These are phyloP conservation scores for Stylonectria norvegica DNA, from an alignment of 2,329 filamentous ascomycete species.

Conservation along the genomic window DNA sequence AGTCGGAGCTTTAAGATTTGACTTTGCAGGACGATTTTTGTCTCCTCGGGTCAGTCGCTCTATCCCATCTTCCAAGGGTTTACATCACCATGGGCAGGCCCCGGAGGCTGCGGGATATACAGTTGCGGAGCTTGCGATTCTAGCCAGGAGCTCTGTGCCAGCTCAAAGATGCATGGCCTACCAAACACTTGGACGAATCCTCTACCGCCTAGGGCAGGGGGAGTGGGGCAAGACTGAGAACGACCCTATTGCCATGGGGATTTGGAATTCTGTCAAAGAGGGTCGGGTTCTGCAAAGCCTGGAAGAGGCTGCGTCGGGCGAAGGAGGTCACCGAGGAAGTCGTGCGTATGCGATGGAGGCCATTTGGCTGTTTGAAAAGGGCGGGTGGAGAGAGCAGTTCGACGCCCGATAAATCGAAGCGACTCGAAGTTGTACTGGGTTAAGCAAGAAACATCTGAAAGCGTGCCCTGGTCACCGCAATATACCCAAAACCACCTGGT, in stretches of 20 bases:
- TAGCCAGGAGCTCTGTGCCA: constrained; percentile 77
- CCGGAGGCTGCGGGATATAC: constrained; percentile 95
- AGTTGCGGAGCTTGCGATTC: constrained; percentile 75
- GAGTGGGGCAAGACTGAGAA: constrained; percentile 60
- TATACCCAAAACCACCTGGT: no score
- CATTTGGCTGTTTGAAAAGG: constrained; percentile 76
- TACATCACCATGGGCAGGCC: constrained; percentile 91
- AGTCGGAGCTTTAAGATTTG: constrained; percentile 78
- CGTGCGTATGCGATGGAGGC: constrained; percentile 84
- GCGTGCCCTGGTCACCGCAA: no score
- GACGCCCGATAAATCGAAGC: constrained; percentile 46
- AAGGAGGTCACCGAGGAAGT: constrained; percentile 71
- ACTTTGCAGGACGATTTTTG: constrained; percentile 77
- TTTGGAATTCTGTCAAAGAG: constrained; percentile 80
- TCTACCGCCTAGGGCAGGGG: constrained; percentile 77
- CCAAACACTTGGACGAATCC: constrained; percentile 80
- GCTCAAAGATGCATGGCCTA: constrained; percentile 89
- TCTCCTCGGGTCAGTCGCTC: constrained; percentile 70
- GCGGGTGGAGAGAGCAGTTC: constrained; percentile 64
- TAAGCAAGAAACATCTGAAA: no score
- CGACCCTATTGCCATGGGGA: constrained; percentile 64
- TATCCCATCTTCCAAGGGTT: constrained; percentile 72
- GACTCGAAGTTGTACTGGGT: constrained; percentile 1
- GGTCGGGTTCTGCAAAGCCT: constrained; percentile 74
- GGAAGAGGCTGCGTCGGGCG: constrained; percentile 68